Conservation (phyloP, 768 basidiomycete species). For the Suillus variegatus region DNA sequence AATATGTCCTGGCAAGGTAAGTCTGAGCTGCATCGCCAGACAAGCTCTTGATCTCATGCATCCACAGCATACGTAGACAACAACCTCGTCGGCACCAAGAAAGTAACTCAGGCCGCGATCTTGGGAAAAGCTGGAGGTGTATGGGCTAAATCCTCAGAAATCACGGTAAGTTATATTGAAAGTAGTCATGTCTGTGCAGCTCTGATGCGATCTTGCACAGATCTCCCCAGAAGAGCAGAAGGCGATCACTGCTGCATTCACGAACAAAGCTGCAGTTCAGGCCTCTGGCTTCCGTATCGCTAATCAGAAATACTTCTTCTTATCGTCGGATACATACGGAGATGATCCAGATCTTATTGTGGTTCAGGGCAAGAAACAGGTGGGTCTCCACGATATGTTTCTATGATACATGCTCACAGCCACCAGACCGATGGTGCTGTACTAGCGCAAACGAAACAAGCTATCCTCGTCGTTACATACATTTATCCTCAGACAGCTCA, state of each 20-base stretch:
- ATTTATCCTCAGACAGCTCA: conserved; percentile 57
- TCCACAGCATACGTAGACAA: conserved; percentile 76
- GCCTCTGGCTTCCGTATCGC: conserved; percentile 63
- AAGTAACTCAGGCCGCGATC: conserved; percentile 70
- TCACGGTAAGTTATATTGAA: conserved; percentile 15
- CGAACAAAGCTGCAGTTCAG: conserved; percentile 40
- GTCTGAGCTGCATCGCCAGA: conserved; percentile 39
- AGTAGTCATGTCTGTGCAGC: conserved; percentile 21
- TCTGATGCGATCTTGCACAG: conserved; percentile 13
- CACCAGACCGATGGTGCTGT: conserved; percentile 69
- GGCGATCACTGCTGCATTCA: conserved; percentile 41
- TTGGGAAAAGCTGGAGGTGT: conserved; percentile 31
- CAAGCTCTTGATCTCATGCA: neutral
- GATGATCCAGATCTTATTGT: conserved; percentile 36
- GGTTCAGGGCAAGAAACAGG: conserved; percentile 78
- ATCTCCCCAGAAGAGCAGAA: conserved; percentile 23
- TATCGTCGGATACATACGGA: conserved; percentile 37
- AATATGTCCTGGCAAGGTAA: conserved; percentile 76
- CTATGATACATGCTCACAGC: neutral
- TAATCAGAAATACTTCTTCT: conserved; percentile 75
- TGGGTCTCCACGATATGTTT: conserved; percentile 38
- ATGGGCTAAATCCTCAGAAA: conserved; percentile 31
- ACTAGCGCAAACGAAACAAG: conserved; percentile 81
- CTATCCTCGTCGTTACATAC: conserved; percentile 84
- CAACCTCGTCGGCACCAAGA: conserved; percentile 74